Evolutionary conservation across 1,139 yeast genomes (phyloP).

Genomic region (Nakaseomyces sp.): DNA sequence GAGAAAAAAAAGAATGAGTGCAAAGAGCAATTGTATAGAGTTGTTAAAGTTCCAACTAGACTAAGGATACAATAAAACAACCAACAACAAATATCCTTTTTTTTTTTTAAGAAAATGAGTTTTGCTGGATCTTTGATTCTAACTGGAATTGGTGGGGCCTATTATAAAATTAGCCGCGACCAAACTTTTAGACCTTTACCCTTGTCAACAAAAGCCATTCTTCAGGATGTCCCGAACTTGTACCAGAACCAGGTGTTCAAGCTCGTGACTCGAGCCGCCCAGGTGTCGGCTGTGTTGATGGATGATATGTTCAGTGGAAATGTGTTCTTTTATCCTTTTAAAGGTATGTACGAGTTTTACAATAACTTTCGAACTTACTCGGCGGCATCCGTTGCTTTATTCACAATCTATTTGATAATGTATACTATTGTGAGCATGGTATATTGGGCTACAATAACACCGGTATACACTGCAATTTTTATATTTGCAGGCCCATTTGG

Average conservation of each 20-base stretch:
- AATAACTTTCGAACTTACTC: slow-evolving; percentile 15
- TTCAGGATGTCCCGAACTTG: slow-evolving; percentile 11
- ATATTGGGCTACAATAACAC: slow-evolving; percentile 28
- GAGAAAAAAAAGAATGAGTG: too few species aligned
- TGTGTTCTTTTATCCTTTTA: slow-evolving; percentile 24
- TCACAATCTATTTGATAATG: slow-evolving; percentile 17
- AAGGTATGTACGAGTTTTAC: slow-evolving; percentile 18
- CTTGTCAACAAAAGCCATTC: slow-evolving; percentile 11
- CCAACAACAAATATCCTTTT: too few species aligned
- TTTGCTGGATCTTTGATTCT: slow-evolving; percentile 25
- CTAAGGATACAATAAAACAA: too few species aligned
- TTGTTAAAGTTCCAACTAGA: too few species aligned
- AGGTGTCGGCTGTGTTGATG: slow-evolving; percentile 18
- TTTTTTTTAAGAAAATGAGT: slow-evolving; percentile 25
- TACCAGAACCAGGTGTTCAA: slow-evolving; percentile 13
- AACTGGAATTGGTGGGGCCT: slow-evolving; percentile 25
- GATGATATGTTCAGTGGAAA: slow-evolving; percentile 19
- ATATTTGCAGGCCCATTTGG: slow-evolving; percentile 28
- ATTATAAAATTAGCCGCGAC: slow-evolving; percentile 22
- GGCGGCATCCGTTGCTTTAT: slow-evolving; percentile 11
- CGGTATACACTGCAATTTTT: slow-evolving; percentile 26
- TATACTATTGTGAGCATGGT: slow-evolving; percentile 18
- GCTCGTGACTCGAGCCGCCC: slow-evolving; percentile 10
- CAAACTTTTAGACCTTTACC: slow-evolving; percentile 21
- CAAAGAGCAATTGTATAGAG: too few species aligned